These are phyloP conservation scores for Phyllosticta ampelicida DNA, from an alignment of 2,329 filamentous ascomycete genomes.

Conservation along the genomic window DNA sequence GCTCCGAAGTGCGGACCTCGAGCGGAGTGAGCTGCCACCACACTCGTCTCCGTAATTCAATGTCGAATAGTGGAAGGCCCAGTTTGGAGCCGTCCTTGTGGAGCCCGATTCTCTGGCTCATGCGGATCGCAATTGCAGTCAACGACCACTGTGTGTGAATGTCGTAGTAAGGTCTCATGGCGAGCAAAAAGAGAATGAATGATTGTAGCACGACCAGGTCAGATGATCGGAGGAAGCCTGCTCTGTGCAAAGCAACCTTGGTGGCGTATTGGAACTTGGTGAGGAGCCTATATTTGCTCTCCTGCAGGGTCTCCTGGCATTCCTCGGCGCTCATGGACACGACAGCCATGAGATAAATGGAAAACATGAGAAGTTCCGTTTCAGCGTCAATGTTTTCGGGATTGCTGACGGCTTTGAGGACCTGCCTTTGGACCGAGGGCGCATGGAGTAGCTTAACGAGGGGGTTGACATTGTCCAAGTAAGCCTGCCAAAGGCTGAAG, in stretches of 20 bases:
- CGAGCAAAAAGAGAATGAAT: slow-evolving; percentile 51
- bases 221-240: slow-evolving; percentile 54
- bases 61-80: slow-evolving; percentile 45
- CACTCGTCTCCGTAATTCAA: slow-evolving; percentile 49
- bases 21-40: slow-evolving; percentile 56
- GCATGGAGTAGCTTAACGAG: slow-evolving; percentile 62
- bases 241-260: slow-evolving; percentile 56
- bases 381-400: slow-evolving; percentile 46
- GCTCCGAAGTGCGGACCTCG: slow-evolving; percentile 45
- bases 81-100: slow-evolving; percentile 47
- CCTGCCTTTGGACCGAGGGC: slow-evolving; percentile 54
- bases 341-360: slow-evolving; percentile 21
- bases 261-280: slow-evolving; percentile 46
- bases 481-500: slow-evolving; percentile 64
- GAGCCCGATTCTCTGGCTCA: slow-evolving; percentile 50
- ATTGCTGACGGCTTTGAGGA: slow-evolving; percentile 52
- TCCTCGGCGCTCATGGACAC: slow-evolving; percentile 47
- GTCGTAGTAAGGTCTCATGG: slow-evolving; percentile 33
- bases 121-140: slow-evolving; percentile 49
- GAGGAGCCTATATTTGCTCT: slow-evolving; percentile 42
- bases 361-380: slow-evolving; percentile 41
- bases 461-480: slow-evolving; percentile 64
- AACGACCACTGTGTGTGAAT: slow-evolving; percentile 52
- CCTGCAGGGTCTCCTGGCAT: slow-evolving; percentile 42
- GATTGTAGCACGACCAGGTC: slow-evolving; percentile 58